Percentiles rank a stretch among this genome's conserved stretches.
Conservation (phyloP, 108 stramenopile genomes). For the Fistulifera solaris region DNA sequence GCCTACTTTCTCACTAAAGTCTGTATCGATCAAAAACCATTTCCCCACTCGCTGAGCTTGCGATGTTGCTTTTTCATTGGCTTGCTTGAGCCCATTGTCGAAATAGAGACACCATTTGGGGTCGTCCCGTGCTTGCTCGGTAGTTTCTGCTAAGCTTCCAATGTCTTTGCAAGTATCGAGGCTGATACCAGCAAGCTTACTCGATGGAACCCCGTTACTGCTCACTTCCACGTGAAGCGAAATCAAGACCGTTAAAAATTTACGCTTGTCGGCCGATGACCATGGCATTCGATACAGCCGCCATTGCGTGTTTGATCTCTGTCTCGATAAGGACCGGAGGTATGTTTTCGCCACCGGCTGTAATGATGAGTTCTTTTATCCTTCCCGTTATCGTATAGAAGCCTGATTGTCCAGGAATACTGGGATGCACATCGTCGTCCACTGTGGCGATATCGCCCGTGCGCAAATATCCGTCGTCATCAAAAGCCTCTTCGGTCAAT, state of each 20-base stretch:
- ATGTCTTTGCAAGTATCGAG: conserved; percentile 34
- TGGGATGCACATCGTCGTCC: conserved; percentile 7
- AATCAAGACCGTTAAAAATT: conserved; percentile 35
- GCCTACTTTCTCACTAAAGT: conserved; percentile 53
- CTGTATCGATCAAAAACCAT: conserved; percentile 35
- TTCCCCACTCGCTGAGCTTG: conserved; percentile 64
- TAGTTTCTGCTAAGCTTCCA: conserved; percentile 30
- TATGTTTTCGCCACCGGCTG: conserved; percentile 73
- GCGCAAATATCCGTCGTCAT: conserved; percentile 57
- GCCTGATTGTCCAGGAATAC: conserved; percentile 7
- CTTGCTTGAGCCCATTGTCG: conserved; percentile 15
- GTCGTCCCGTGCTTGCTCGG: conserved; percentile 40
- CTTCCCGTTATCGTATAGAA: conserved; percentile 30
- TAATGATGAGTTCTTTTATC: conserved; percentile 50
- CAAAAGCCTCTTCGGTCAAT: conserved; percentile 50
- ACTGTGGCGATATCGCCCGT: conserved; percentile 29
- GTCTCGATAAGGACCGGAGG: conserved; percentile 68
- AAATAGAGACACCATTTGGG: conserved; percentile 24
- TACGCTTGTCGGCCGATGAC: conserved; percentile 64
- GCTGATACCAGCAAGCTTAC: conserved; percentile 40
- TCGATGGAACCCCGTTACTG: conserved; percentile 13
- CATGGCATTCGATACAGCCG: conserved; percentile 29
- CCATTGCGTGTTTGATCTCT: conserved; percentile 38
- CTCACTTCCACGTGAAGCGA: conserved; percentile 19
- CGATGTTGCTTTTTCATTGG: conserved; percentile 34